Evolutionary conservation across 202 grass and related monocot species (phyloP), one percentile per base, ranked within the genome.

Genomic region (Setaria italica): DNA sequence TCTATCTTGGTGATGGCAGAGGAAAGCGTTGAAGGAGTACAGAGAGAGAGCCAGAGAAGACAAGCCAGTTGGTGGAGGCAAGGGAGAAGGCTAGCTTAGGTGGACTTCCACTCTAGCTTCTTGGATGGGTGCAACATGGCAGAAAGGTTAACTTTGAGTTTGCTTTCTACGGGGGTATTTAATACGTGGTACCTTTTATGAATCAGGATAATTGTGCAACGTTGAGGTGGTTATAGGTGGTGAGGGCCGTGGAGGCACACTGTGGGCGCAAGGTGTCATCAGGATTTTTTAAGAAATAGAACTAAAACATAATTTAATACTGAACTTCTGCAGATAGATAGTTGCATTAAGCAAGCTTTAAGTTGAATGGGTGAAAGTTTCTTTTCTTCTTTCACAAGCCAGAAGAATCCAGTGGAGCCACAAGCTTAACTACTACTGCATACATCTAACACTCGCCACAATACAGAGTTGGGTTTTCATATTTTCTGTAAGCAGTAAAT

Each of bases 371-470:
- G 11, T 62, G n/a, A 10, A 48, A 48, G 30, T 63, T 63, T 48
- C 1, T n/a, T 64, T 79, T 64, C 21, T 82, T 72, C 55, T 72
- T 82, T 48, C 10, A 48, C 29, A 71, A 58, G 37, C 43, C 39
- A 82, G n/a, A 58, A 51, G 9, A 34, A 79, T 79, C 32, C 43
- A 79, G 77, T 20, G 59, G 8, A 37, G 10, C 67, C 77, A 20
- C 42, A 65, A 65, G 2, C 19, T 59, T 77, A 59, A 21, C 25
- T 13, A 17, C 62, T 80, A 80, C 9, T 32, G 25, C 2, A 13
- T 67, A 25, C 32, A 54, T 54, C 62, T 5, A 54, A n/a, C 46
- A 41, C 10, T 50, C 47, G 37, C 32, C 19, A 25, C 5, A 11
- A 68, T 55, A 80, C 32, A 41, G 17, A 57, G 46, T 54, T 57